These are phyloP conservation scores for Xanthoparmelia taractica DNA, from an alignment of 495 filamentous ascomycete genomes.

Conservation along the genomic window DNA sequence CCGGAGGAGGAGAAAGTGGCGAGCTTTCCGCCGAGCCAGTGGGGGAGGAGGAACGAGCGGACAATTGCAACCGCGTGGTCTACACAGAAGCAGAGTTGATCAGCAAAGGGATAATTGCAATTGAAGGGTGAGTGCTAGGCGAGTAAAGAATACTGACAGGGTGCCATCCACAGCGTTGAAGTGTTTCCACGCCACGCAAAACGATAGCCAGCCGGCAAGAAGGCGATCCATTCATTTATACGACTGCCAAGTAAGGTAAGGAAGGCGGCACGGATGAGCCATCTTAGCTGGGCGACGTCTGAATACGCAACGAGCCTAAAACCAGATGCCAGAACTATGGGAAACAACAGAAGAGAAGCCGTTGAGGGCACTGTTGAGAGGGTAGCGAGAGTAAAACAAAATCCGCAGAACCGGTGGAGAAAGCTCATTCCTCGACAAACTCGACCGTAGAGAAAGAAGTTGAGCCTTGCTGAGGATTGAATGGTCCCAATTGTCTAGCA, in stretches of 20 bases:
- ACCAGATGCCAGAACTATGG: conserved; percentile 5
- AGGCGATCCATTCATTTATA: conserved; percentile 3
- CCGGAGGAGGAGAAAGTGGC: conserved; percentile 11
- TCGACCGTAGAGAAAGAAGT: conserved; percentile 4
- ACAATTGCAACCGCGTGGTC: conserved; percentile 12
- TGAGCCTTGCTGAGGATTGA: conserved; percentile 3
- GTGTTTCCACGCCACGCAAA: conserved; percentile 6
- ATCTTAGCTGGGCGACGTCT: conserved; percentile 1
- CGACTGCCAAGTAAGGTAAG: conserved; percentile 5
- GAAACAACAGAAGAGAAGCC: conserved; percentile 5
- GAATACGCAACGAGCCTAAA: conserved; percentile 10
- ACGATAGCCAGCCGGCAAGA: conserved; percentile 8
- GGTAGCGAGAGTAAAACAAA: conserved; percentile 9
- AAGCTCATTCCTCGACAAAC: not conserved
- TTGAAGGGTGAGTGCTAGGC: not conserved
- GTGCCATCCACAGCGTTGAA: conserved; percentile 9
- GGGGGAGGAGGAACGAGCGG: conserved; percentile 6
- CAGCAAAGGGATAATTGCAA: not conserved
- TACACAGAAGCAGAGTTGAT: not conserved
- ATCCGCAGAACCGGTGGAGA: conserved; percentile 5
- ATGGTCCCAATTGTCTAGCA: conserved; percentile 12
- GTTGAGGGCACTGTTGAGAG: not conserved
- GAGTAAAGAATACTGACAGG: conserved; percentile 4
- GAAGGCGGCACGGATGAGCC: conserved; percentile 11
- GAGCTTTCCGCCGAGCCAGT: conserved; percentile 8